Evolutionary conservation across 495 filamentous ascomycete genomes (phyloP).

Genomic region (Trichocladium antarcticum): DNA sequence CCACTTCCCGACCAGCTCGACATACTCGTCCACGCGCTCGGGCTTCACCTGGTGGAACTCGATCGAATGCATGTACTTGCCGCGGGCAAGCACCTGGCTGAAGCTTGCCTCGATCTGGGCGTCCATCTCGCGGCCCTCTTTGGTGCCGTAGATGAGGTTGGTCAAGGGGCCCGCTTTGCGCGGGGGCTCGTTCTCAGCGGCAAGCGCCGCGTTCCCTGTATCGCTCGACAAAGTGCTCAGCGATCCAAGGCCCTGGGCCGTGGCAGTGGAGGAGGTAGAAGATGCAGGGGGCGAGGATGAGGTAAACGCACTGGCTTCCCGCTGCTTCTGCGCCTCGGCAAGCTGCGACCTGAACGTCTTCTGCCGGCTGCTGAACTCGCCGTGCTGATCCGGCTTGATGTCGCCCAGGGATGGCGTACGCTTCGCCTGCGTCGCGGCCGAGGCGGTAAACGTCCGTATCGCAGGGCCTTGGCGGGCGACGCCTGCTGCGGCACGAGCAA

Average conservation of each 20-base stretch:
- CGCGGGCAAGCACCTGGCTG: conserved; percentile 82
- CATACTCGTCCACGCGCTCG: conserved; percentile 90
- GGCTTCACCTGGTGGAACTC: conserved; percentile 95
- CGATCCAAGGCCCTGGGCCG: conserved; percentile 50
- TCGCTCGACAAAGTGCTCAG: conserved; percentile 41
- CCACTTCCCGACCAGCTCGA: conserved; percentile 80
- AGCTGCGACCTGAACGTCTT: conserved; percentile 77
- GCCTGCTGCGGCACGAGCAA: conserved; percentile 24
- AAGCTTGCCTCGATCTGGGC: conserved; percentile 91
- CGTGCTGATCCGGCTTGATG: conserved; percentile 53
- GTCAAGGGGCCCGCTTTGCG: conserved; percentile 45
- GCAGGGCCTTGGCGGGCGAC: conserved; percentile 1
- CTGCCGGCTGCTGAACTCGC: conserved; percentile 68
- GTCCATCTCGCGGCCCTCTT: conserved; percentile 85
- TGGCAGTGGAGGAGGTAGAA: conserved; percentile 35
- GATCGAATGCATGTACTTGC: conserved; percentile 97
- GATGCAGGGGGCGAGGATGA: conserved; percentile 38
- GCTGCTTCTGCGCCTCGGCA: conserved; percentile 61
- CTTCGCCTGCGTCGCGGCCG: conserved; percentile 34
- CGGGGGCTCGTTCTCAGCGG: conserved; percentile 31
- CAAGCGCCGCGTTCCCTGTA: conserved; percentile 41
- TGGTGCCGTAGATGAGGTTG: conserved; percentile 88
- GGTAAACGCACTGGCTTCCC: conserved; percentile 64
- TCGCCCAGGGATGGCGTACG: conserved; percentile 74
- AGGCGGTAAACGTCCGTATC: conserved; percentile 51